Conservation (phyloP, 2,329 filamentous ascomycete genomes). For the Ceratocystis papillata region DNA sequence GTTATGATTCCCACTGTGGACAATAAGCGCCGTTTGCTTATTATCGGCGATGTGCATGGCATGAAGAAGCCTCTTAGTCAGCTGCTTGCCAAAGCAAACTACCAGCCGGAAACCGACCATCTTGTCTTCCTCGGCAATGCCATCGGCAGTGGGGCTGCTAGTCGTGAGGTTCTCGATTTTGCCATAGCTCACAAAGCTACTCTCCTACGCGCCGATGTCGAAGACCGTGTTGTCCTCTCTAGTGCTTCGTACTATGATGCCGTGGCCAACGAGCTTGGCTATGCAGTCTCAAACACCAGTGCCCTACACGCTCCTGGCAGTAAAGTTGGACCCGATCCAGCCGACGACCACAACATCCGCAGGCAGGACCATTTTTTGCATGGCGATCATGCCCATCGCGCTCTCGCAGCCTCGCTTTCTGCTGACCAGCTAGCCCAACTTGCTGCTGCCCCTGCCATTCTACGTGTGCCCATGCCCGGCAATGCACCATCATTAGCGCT, state of each 20-base stretch:
- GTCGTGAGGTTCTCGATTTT: conserved; percentile 62
- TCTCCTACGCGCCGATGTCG: conserved; percentile 84
- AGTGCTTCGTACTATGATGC: conserved; percentile 32
- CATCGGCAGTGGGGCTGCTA: conserved; percentile 66
- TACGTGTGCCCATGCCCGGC: conserved; percentile 48
- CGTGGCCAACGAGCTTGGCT: conserved; percentile 35
- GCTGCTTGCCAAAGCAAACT: conserved; percentile 57
- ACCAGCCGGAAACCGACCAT: conserved; percentile 51
- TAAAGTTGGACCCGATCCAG: background rate
- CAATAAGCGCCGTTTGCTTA: conserved; percentile 52
- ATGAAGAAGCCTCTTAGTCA: conserved; percentile 56
- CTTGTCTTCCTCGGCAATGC: conserved; percentile 68
- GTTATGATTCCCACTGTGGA: conserved; percentile 30
- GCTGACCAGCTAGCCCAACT: conserved; percentile 59
- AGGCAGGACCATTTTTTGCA: conserved; percentile 28
- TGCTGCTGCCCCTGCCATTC: conserved; percentile 61
- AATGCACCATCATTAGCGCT: conserved; percentile 50
- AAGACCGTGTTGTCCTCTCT: conserved; percentile 69
- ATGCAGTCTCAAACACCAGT: conserved; percentile 26
- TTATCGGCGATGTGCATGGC: conserved; percentile 89
- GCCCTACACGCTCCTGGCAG: conserved; percentile 26
- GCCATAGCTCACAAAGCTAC: conserved; percentile 64
- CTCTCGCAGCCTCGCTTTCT: conserved; percentile 44
- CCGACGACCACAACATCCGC: conserved; percentile 29
- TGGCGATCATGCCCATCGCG: conserved; percentile 37